Evolutionary conservation across 73 alveolate genomes (phyloP).

Genomic region (Urostyla sp.): DNA sequence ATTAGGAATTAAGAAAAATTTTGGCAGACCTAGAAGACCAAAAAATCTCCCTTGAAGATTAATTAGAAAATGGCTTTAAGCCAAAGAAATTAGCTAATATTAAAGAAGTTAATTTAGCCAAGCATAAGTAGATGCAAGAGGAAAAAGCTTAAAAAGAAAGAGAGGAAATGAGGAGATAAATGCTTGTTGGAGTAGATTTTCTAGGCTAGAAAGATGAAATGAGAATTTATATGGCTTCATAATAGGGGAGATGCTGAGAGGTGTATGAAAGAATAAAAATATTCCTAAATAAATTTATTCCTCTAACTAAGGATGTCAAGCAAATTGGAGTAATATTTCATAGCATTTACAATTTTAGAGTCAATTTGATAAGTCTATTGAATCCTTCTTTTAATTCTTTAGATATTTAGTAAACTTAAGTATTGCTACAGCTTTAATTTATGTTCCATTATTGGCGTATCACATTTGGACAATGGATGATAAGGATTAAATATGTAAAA

Average conservation of each 20-base stretch:
- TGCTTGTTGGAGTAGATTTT: conserved; percentile 64
- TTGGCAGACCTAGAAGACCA: conserved; percentile 64
- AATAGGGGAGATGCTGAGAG: conserved; percentile 45
- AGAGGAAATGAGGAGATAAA: conserved; percentile 67
- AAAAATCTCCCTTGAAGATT: conserved; percentile 62
- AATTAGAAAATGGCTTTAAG: conserved; percentile 69
- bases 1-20: conserved; percentile 51
- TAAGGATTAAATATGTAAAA: conserved; percentile 18
- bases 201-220: conserved; percentile 54
- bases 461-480: background rate
- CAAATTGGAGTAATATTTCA: conserved; percentile 8
- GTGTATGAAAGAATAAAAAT: conserved; percentile 11
- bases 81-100: conserved; percentile 20
- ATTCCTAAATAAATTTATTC: conserved; percentile 2
- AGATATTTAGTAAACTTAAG: conserved; percentile 52
- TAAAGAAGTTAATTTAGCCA: conserved; percentile 47
- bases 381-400: conserved; percentile 47
- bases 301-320: conserved; percentile 18
- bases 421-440: background rate
- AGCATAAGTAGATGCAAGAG: conserved; percentile 67
- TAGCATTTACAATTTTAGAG: background rate
- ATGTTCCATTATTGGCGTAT: background rate
- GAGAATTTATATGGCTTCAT: conserved; percentile 26
- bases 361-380: conserved; percentile 57
- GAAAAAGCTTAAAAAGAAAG: conserved; percentile 67